Percentiles rank a stretch among this genome's conserved stretches.
Evolutionary conservation across 2,329 filamentous ascomycete species (phyloP).

Genomic region (Lachnellula suecica): DNA sequence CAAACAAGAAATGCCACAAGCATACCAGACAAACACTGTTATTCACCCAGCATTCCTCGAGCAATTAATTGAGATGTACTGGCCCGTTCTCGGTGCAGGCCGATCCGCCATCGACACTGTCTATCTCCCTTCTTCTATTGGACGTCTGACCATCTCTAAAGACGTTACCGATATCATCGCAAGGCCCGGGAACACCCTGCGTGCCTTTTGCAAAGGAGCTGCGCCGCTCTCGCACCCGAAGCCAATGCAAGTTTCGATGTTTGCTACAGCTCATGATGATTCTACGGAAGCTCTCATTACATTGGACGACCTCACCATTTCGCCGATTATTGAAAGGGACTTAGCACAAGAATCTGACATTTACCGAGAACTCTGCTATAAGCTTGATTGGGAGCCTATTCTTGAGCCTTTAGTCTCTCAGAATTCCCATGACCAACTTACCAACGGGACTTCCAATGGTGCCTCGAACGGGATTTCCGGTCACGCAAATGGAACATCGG

Average conservation of each 20-base stretch:
- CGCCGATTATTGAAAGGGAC: constrained; percentile 41
- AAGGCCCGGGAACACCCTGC: constrained; percentile 34
- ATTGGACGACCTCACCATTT: constrained; percentile 38
- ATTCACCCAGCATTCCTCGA: constrained; percentile 49
- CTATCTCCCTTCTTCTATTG: constrained; percentile 44
- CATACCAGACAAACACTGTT: constrained; percentile 41
- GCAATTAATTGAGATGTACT: constrained; percentile 43
- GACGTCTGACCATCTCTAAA: constrained; percentile 38
- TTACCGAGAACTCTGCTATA: constrained; percentile 46
- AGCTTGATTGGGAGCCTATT: constrained; percentile 44
- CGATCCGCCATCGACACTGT: constrained; percentile 35
- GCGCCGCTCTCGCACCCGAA: constrained; percentile 31
- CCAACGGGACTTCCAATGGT: background rate
- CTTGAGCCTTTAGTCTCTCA: constrained; percentile 4
- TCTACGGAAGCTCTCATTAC: constrained; percentile 36
- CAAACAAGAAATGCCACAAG: constrained; percentile 41
- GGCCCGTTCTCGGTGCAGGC: constrained; percentile 38
- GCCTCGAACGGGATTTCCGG: background rate
- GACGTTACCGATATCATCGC: constrained; percentile 37
- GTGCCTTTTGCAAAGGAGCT: constrained; percentile 39
- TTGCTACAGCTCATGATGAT: constrained; percentile 32
- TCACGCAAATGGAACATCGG: background rate
- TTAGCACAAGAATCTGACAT: constrained; percentile 27
- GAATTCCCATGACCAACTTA: background rate
- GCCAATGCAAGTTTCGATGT: constrained; percentile 40